phyloP scores from a whole-genome alignment of 2,329 filamentous ascomycete genomes.

The Plectosphaerella plurivora region DNA sequence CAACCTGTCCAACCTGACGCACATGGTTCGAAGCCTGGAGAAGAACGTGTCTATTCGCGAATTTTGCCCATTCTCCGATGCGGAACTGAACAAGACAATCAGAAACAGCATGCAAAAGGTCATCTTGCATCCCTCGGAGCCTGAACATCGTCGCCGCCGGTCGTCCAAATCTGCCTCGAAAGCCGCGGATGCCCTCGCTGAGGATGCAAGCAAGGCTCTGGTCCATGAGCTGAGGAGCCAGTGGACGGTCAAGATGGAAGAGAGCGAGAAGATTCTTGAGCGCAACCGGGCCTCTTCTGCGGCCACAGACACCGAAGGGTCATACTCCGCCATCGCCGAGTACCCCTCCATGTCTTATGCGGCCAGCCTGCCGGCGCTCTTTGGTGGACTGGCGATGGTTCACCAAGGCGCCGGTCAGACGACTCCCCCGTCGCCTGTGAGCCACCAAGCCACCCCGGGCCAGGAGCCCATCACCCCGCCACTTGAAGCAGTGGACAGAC shows the following conservation, averaged over 20 bases:
- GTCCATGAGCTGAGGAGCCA: slow-evolving; percentile 32
- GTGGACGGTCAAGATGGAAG: slow-evolving; percentile 29
- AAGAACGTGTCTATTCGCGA: slow-evolving; percentile 37
- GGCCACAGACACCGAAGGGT: slow-evolving; percentile 4
- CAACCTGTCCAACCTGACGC: slow-evolving; percentile 45
- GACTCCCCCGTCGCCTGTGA: background rate
- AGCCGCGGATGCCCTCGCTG: slow-evolving; percentile 8
- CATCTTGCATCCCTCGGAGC: slow-evolving; percentile 5
- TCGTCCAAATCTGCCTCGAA: slow-evolving; percentile 6
- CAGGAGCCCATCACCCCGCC: slow-evolving; percentile 8
- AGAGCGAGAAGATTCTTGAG: slow-evolving; percentile 27
- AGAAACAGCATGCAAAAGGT: slow-evolving; percentile 16
- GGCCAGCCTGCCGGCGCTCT: slow-evolving; percentile 7
- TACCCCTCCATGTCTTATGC: slow-evolving; percentile 6
- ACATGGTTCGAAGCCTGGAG: slow-evolving; percentile 38
- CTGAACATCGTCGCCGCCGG: background rate
- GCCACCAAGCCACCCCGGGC: background rate
- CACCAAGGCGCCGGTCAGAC: slow-evolving; percentile 7
- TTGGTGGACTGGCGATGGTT: slow-evolving; percentile 25
- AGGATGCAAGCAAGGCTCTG: slow-evolving; percentile 23
- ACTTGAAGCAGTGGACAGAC: slow-evolving; percentile 3
- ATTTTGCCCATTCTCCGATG: slow-evolving; percentile 35
- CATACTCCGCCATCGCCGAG: slow-evolving; percentile 6
- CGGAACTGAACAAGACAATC: slow-evolving; percentile 28
- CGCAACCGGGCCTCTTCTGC: slow-evolving; percentile 22